Percentiles rank a stretch among this genome's conserved stretches.
Evolutionary conservation across 805 yeast species (phyloP).

Genomic region (Nakazawaea ernobii): DNA sequence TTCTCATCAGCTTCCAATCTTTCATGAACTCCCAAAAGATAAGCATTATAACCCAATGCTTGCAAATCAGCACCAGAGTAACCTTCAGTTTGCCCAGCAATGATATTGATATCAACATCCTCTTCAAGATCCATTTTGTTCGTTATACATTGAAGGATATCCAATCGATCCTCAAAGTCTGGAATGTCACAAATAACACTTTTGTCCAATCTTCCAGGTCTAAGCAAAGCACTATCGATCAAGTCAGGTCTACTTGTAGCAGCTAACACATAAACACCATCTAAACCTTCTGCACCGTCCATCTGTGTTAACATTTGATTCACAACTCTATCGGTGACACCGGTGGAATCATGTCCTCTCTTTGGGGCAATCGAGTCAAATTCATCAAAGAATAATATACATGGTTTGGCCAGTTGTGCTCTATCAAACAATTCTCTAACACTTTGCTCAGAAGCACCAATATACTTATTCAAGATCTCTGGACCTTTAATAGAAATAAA

Average conservation of each 20-base stretch:
- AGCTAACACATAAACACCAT: slow-evolving; percentile 93
- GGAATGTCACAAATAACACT: slow-evolving; percentile 91
- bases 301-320: slow-evolving; percentile 95
- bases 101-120: slow-evolving; percentile 42
- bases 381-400: slow-evolving; percentile 89
- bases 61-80: slow-evolving; percentile 95
- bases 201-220: slow-evolving; percentile 96
- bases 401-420: slow-evolving; percentile 93
- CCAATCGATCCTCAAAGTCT: slow-evolving; percentile 57
- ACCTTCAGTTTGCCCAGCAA: slow-evolving; percentile 64
- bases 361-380: slow-evolving; percentile 97
- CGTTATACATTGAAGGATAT: slow-evolving; percentile 57
- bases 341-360: slow-evolving; percentile 96
- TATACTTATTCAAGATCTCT: slow-evolving; percentile 88
- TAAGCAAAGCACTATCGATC: slow-evolving; percentile 86
- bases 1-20: slow-evolving; percentile 46
- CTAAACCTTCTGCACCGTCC: slow-evolving; percentile 99
- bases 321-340: slow-evolving; percentile 96
- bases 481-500: slow-evolving; percentile 95
- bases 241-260: slow-evolving; percentile 96
- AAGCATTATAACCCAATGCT: slow-evolving; percentile 87
- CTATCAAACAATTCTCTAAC: slow-evolving; percentile 90
- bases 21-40: slow-evolving; percentile 76
- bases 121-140: slow-evolving; percentile 53
- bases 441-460: slow-evolving; percentile 95